Evolutionary conservation across 2,329 filamentous ascomycete genomes (phyloP), one percentile per base, ranked within the genome.

Genomic region (Aspergillus candidus): DNA sequence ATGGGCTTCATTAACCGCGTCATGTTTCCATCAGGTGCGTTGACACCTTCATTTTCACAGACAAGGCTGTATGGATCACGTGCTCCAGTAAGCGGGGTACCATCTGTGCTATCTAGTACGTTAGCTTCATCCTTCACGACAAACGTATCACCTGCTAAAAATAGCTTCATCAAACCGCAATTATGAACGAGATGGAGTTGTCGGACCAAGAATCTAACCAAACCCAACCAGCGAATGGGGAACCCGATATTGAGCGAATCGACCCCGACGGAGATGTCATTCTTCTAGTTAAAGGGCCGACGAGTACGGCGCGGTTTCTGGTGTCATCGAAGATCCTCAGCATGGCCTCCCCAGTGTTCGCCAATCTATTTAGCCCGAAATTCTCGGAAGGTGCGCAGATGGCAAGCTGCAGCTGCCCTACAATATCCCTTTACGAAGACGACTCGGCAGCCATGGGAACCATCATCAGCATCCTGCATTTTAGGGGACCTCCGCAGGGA

Each of bases 321-420:
- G 43, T 41, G 15, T 46, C 38, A 4, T 46, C 43, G 11, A 46
- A 46, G 11, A 36, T 41, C 1, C 43, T 46, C 0, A 29, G 34
- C 6, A 13, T 46, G 12, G 43, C 43, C 10, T 45, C 38, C 4
- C 43, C 34, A 2, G 11, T 46, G 17, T 46, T 41, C 35, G 18
- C 39, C 22, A 32, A 27, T 4, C 22, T 46, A 11, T 46, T 46
- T 8, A 11, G 2, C 12, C 30, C 33, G 6, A 41, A 32, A 0
- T 46, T 46, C 7, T 41, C 11, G 1, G 35, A 46, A 15, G 18
- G 43, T 22, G 31, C 17, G 8, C 30, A 27, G 30, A 30, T 45
- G 17, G 17, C 15, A 22, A 14, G 2, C 27, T 31, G n/a, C 12
- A 41, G 2, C 7, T 27, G 34, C 22, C 43, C 43, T 1, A 40